These are phyloP conservation scores for Jaltomata sinuosa DNA, from an alignment of 257 asterid genomes.

Conservation along the genomic window DNA sequence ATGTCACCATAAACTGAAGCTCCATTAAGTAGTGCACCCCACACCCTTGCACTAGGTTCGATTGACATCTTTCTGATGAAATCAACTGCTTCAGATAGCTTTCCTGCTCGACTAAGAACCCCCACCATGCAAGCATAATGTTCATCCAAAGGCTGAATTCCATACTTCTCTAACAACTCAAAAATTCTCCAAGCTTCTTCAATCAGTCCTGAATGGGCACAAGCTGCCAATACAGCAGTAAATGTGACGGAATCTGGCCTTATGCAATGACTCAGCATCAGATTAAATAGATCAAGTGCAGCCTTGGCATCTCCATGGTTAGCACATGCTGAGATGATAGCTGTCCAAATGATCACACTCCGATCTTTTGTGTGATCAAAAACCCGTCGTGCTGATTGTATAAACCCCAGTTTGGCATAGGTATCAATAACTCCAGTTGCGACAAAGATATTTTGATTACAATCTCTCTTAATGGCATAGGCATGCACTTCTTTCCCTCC, in stretches of 20 bases:
- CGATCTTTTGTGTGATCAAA: conserved; percentile 40
- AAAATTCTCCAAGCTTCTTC: conserved; percentile 51
- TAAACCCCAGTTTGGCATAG: conserved; percentile 71
- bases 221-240: conserved; percentile 70
- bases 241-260: conserved; percentile 65
- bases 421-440: conserved; percentile 62
- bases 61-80: conserved; percentile 60
- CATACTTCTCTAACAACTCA: conserved; percentile 30
- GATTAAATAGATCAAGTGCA: conserved; percentile 46
- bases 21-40: conserved; percentile 85
- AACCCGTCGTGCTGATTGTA: conserved; percentile 44
- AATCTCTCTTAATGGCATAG: conserved; percentile 43
- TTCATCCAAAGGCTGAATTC: conserved; percentile 47
- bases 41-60: conserved; percentile 51
- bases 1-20: conserved; percentile 59
- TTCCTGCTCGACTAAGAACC: conserved; percentile 63
- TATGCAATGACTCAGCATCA: conserved; percentile 44
- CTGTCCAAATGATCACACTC: conserved; percentile 77
- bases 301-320: conserved; percentile 61
- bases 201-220: conserved; percentile 77
- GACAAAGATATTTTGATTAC: conserved; percentile 45
- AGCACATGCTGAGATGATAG: conserved; percentile 75
- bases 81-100: conserved; percentile 54
- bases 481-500: conserved; percentile 74
- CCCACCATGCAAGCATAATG: conserved; percentile 75